phyloP scores from a whole-genome alignment of 2,329 filamentous ascomycete species.

The Samsoniella hepiali region DNA sequence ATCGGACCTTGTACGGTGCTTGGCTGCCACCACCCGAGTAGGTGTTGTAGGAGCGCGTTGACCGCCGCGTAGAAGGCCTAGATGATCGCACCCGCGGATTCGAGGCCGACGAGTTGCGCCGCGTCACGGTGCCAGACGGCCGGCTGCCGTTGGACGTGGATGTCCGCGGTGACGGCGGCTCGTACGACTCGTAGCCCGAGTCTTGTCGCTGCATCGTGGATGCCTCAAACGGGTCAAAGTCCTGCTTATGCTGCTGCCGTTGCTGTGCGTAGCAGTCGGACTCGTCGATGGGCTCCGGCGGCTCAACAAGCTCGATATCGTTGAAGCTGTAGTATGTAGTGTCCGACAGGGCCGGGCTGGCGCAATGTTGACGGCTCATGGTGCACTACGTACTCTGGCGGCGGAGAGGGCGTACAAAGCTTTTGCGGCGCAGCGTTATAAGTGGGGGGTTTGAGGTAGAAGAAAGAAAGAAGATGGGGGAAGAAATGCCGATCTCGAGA shows the following conservation, averaged over 20 bases:
- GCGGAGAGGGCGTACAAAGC: not conserved
- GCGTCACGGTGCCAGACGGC: constrained; percentile 20
- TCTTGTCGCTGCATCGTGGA: constrained; percentile 53
- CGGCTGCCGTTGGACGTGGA: constrained; percentile 34
- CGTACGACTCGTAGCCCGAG: constrained; percentile 56
- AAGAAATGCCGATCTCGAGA: not conserved
- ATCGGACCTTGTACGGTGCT: constrained; percentile 34
- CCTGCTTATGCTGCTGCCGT: constrained; percentile 16
- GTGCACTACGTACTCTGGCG: not conserved
- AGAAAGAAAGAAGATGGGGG: not conserved
- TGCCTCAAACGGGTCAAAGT: constrained; percentile 22
- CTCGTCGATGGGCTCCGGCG: constrained; percentile 30
- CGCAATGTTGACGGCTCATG: constrained; percentile 31
- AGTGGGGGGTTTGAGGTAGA: constrained; percentile 1
- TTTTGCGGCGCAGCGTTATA: not conserved
- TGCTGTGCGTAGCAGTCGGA: constrained; percentile 18
- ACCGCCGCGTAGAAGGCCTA: constrained; percentile 42
- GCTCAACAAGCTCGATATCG: constrained; percentile 47
- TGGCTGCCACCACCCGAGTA: constrained; percentile 24
- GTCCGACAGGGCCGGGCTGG: constrained; percentile 45
- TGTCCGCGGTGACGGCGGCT: constrained; percentile 32
- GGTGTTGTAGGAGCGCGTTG: constrained; percentile 34
- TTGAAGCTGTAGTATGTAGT: constrained; percentile 55
- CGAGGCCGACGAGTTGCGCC: constrained; percentile 21
- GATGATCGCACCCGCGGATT: constrained; percentile 32